A percentile compares a stretch with the other conserved stretches of the same genome.
phyloP scores from a whole-genome alignment of 352 stramenopile species.

The Globisporangium camurandrum region DNA sequence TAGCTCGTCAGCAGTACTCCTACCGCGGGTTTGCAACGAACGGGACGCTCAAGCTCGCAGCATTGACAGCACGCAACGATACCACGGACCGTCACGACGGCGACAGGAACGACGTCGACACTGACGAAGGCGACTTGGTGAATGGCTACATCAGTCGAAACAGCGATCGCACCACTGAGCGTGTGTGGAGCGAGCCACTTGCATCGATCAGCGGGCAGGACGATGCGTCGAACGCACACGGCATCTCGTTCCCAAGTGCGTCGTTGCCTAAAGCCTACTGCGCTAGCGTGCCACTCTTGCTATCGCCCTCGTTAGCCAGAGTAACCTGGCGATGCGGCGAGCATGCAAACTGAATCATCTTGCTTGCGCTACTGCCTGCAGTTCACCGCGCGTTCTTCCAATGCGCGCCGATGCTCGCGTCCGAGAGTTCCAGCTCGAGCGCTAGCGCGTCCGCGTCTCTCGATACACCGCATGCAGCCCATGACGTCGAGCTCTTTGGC shows the following conservation, averaged over 20 bases:
- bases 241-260: slow-evolving; percentile 48
- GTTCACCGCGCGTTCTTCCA: slow-evolving; percentile 38
- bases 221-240: slow-evolving; percentile 22
- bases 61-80: slow-evolving; percentile 1
- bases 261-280: not conserved
- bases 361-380: too few relatives aligned
- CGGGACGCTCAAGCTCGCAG: slow-evolving; percentile 9
- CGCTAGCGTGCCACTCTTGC: not conserved
- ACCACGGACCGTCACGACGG: not conserved
- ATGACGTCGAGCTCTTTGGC: slow-evolving; percentile 32
- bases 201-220: slow-evolving; percentile 28
- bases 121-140: slow-evolving; percentile 1
- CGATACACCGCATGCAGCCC: not conserved
- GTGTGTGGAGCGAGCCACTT: slow-evolving; percentile 45
- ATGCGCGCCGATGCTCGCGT: slow-evolving; percentile 7
- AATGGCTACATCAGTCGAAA: slow-evolving; percentile 8
- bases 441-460: not conserved
- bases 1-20: slow-evolving; percentile 11
- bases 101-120: not conserved
- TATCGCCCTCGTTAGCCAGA: too few relatives aligned
- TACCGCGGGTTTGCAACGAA: slow-evolving; percentile 14
- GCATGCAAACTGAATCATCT: too few relatives aligned
- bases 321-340: too few relatives aligned
- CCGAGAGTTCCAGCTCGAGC: not conserved
- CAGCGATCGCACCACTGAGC: not conserved